Evolutionary conservation across 2,329 filamentous ascomycete genomes (phyloP).

Genomic region (Lachnellula subtilissima): DNA sequence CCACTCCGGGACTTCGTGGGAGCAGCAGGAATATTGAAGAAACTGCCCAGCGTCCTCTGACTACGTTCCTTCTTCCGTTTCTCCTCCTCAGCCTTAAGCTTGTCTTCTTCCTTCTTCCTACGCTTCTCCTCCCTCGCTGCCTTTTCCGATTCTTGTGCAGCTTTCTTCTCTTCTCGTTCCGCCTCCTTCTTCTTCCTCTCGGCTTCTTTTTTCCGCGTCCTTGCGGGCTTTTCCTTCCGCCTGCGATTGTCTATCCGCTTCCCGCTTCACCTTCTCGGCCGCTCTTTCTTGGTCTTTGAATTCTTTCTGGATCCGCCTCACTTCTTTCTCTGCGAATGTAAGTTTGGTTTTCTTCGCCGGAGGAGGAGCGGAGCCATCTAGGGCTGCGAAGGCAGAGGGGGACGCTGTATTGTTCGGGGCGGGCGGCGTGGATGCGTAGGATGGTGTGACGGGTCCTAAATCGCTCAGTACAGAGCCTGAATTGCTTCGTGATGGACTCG

Average conservation of each 20-base stretch:
- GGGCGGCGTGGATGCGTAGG: constrained; percentile 2
- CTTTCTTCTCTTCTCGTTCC: constrained; percentile 33
- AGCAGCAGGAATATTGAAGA: constrained; percentile 19
- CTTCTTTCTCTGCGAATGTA: constrained; percentile 26
- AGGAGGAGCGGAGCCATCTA: constrained; percentile 18
- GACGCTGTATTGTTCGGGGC: not conserved
- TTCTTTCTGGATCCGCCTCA: constrained; percentile 36
- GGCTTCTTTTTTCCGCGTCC: constrained; percentile 38
- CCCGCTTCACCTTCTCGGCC: constrained; percentile 31
- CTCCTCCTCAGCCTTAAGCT: constrained; percentile 40
- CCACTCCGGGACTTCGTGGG: constrained; percentile 8
- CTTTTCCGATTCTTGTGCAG: constrained; percentile 25
- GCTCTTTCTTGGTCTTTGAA: constrained; percentile 26
- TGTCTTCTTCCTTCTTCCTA: constrained; percentile 33
- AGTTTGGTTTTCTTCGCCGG: constrained; percentile 26
- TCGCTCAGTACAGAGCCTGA: constrained; percentile 19
- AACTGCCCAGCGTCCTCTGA: constrained; percentile 36
- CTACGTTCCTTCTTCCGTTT: constrained; percentile 43
- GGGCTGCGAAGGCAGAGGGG: constrained; percentile 19
- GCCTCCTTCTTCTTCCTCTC: constrained; percentile 28
- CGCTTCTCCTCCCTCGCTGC: constrained; percentile 33
- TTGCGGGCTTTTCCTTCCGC: constrained; percentile 25
- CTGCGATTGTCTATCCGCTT: constrained; percentile 31
- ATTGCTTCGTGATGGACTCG: constrained; percentile 18
- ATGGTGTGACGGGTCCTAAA: constrained; percentile 16